These are phyloP conservation scores for Nyssa sinensis DNA, from an alignment of 148 eudicot genomes.

Conservation along the genomic window DNA sequence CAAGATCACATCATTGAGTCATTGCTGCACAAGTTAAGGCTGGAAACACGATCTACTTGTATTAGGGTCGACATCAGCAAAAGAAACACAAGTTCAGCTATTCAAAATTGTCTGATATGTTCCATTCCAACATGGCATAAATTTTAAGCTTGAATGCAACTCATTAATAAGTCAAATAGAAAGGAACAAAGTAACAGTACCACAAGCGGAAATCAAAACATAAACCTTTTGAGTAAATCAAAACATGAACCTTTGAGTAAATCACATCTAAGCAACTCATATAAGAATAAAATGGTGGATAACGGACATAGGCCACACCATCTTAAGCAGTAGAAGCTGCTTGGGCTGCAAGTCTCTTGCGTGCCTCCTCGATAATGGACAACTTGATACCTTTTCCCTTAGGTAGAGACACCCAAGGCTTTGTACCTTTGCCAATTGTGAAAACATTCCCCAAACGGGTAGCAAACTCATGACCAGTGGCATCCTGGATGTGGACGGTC, in stretches of 20 bases:
- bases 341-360: conserved; percentile 34
- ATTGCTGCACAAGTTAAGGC: too few species aligned
- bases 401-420: conserved; percentile 62
- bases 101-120: neutral
- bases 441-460: conserved; percentile 58
- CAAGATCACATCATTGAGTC: too few species aligned
- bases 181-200: neutral
- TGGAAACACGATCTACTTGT: neutral
- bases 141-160: neutral
- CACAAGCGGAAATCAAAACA: neutral
- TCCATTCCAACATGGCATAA: neutral
- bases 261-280: neutral
- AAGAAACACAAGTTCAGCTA: neutral
- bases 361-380: conserved; percentile 53
- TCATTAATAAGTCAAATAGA: neutral
- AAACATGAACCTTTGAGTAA: too few species aligned
- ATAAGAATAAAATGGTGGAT: neutral
- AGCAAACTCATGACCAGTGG: conserved; percentile 63
- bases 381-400: conserved; percentile 70
- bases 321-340: conserved; percentile 18
- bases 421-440: conserved; percentile 53
- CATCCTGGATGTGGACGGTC: conserved; percentile 58
- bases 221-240: neutral
- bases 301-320: neutral
- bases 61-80: neutral